These are phyloP conservation scores for Mycena indigotica DNA, from an alignment of 768 basidiomycete species.

Conservation along the genomic window DNA sequence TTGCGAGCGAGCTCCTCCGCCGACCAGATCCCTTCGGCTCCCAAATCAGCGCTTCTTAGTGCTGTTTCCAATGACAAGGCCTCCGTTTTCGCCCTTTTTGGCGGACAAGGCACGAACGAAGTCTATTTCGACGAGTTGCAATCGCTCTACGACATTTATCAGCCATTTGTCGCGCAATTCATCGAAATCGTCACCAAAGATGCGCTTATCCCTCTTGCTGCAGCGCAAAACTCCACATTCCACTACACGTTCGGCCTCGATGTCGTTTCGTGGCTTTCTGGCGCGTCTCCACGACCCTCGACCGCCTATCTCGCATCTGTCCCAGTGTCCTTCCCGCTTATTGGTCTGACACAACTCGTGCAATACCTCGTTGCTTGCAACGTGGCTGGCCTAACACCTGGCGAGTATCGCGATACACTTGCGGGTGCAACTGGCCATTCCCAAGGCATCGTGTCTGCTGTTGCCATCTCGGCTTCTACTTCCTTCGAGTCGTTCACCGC, in stretches of 20 bases:
- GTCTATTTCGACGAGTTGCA: conserved; percentile 98
- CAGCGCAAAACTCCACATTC: conserved; percentile 56
- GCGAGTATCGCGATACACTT: conserved; percentile 74
- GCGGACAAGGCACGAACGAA: conserved; percentile 97
- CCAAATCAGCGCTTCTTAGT: conserved; percentile 68
- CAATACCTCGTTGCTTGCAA: conserved; percentile 87
- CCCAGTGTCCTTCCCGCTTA: conserved; percentile 92
- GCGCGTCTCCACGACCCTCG: conserved; percentile 69
- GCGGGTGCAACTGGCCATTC: conserved; percentile 95
- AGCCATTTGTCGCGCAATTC: conserved; percentile 79
- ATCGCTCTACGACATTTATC: conserved; percentile 87
- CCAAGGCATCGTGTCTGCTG: conserved; percentile 95
- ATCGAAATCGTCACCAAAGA: conserved; percentile 62
- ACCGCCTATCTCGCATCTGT: conserved; percentile 88
- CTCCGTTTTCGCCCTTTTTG: conserved; percentile 90
- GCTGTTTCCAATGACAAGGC: conserved; percentile 64
- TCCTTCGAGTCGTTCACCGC: conserved; percentile 72
- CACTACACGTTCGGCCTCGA: conserved; percentile 84
- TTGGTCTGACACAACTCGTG: conserved; percentile 92
- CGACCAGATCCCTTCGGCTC: conserved; percentile 55
- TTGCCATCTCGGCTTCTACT: conserved; percentile 79
- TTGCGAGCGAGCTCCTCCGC: conserved; percentile 60
- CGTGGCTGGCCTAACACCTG: conserved; percentile 74
- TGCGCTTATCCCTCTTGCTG: conserved; percentile 72
- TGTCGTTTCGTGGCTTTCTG: conserved; percentile 81